A percentile compares a stretch with the other conserved stretches of the same genome.
Evolutionary conservation across 78 protist genomes (phyloP).

Genomic region (Guillardia theta): DNA sequence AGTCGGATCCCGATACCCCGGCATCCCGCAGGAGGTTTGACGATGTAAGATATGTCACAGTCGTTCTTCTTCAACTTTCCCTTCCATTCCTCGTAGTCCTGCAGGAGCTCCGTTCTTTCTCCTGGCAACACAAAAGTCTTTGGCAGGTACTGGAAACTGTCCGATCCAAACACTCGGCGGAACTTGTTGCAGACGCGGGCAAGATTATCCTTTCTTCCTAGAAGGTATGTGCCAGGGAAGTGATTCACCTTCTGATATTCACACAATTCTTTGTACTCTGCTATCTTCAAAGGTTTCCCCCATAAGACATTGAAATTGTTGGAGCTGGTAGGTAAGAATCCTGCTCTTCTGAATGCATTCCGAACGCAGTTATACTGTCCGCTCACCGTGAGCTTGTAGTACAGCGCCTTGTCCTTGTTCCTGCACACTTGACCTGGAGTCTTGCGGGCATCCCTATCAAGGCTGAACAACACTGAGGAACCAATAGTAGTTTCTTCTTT

Average conservation of each 20-base stretch:
- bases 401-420: background rate
- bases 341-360: background rate
- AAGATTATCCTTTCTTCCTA: constrained; percentile 5
- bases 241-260: constrained; percentile 5
- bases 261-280: background rate
- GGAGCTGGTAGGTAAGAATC: background rate
- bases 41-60: background rate
- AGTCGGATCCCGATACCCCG: constrained; percentile 13
- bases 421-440: background rate
- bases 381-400: background rate
- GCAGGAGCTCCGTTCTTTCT: background rate
- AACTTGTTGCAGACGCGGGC: background rate
- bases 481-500: background rate
- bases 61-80: background rate
- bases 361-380: background rate
- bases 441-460: background rate
- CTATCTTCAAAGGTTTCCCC: background rate
- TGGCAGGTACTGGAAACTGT: constrained; percentile 1
- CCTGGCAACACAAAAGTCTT: background rate
- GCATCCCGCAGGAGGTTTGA: background rate
- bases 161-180: background rate
- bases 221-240: constrained; percentile 20
- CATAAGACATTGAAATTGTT: background rate
- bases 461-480: too few relatives aligned
- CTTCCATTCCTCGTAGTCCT: background rate